These are phyloP conservation scores for Phoma herbarum DNA, from an alignment of 2,329 filamentous ascomycete genomes.

Conservation along the genomic window DNA sequence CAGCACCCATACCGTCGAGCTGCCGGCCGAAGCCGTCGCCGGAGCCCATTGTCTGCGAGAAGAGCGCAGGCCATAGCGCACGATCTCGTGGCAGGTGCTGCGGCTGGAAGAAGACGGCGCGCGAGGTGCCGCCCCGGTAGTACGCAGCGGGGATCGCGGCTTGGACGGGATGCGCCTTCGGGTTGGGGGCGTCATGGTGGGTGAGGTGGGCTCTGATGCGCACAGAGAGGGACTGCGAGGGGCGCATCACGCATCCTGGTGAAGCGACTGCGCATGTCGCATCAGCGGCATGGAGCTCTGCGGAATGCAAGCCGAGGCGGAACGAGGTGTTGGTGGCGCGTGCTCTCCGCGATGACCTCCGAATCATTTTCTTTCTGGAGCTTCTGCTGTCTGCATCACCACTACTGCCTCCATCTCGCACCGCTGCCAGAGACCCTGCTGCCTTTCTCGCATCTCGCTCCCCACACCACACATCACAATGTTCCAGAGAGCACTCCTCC, in stretches of 20 bases:
- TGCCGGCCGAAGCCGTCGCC: constrained; percentile 74
- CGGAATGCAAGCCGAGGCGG: constrained; percentile 35
- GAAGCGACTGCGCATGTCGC: no score
- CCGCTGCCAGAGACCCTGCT: not conserved
- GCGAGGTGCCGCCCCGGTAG: constrained; percentile 75
- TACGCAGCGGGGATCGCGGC: constrained; percentile 59
- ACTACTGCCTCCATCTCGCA: constrained; percentile 6
- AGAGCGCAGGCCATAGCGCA: constrained; percentile 62
- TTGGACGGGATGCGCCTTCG: constrained; percentile 25
- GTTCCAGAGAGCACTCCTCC: constrained; percentile 61
- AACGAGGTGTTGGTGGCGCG: constrained; percentile 6
- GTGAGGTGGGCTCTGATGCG: constrained; percentile 25
- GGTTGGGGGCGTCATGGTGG: constrained; percentile 19
- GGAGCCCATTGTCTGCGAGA: constrained; percentile 67
- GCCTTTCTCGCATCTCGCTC: constrained; percentile 1
- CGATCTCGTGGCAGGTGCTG: constrained; percentile 61
- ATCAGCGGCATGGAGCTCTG: constrained; percentile 10
- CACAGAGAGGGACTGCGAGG: constrained; percentile 28
- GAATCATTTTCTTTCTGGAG: constrained; percentile 33
- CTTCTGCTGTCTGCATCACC: constrained; percentile 26
- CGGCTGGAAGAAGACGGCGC: constrained; percentile 68
- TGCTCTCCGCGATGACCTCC: constrained; percentile 22
- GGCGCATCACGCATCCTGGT: constrained; percentile 36
- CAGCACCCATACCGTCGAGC: constrained; percentile 75
- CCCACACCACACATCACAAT: constrained; percentile 47